Evolutionary conservation across 2,329 filamentous ascomycete species (phyloP), one percentile per base, ranked within the genome.

Genomic region (Tolypocladium inflatum): DNA sequence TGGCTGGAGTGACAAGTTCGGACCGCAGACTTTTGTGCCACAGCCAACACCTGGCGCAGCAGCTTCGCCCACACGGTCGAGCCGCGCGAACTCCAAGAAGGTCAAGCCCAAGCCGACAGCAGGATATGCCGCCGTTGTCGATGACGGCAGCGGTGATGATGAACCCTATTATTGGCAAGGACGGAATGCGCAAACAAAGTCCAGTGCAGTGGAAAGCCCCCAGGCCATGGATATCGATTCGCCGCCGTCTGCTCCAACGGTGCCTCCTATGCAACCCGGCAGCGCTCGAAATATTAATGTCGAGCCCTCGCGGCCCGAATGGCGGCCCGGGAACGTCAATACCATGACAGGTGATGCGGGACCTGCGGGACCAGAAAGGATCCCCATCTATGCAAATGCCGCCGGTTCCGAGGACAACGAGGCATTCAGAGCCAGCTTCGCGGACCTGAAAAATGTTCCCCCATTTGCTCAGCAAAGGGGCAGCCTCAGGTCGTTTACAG

Each of bases 171-270:
- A 72, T 43, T 69, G 72, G 71, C 60, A 67, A 43, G 70, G 71
- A 51, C 67, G 72, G 57, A 72, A 73, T 54, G 61, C 66, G 7
- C 67, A 71, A 41, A 59, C 64, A 15, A 66, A 67, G 33, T 64
- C 68, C 3, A 58, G 61, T 7, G 61, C 63, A 23, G 67, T 69
- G 13, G 75, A 75, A 41, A 83, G 79, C 61, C 80, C 82, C 3
- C 81, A 79, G 58, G 82, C 83, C 17, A 87, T 87, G 84, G 84
- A 87, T 62, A 85, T 87, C 55, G 84, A 87, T 64, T 77, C 80
- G 5, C 81, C 82, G 55, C 70, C 66, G 41, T 63, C 59, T 65
- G 72, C 61, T 56, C 66, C 45, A 62, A 68, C 54, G 55, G 65
- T 54, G 10, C 60, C 63, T 11, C 60, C 59, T 17, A 60, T 62